phyloP scores from a whole-genome alignment of 306 rosid species.

The Cucumis sativus region Cucumber_9930_V3 NC_026661.2:21029501-21030000 shows the following conservation, averaged over 20 bases:
- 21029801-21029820: conserved; percentile 13
- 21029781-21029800: conserved; percentile 10
- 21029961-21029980: neutral
- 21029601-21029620: neutral
- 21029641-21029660: conserved; percentile 2
- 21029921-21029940: neutral
- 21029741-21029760: neutral
- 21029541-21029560: neutral
- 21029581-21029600: neutral
- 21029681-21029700: conserved; percentile 8
- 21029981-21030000: neutral
- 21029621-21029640: neutral
- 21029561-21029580: neutral
- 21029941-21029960: neutral
- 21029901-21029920: neutral
- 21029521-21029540: neutral
- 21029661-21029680: conserved; percentile 5
- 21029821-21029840: conserved; percentile 9
- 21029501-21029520: neutral
- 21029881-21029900: conserved; percentile 19
- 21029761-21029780: neutral
- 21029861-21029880: neutral
- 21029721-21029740: neutral
- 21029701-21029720: conserved; percentile 1
- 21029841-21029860: conserved; percentile 26